Evolutionary conservation across 1,139 yeast species (phyloP).

Genomic region (Geotrichum candidum): DNA sequence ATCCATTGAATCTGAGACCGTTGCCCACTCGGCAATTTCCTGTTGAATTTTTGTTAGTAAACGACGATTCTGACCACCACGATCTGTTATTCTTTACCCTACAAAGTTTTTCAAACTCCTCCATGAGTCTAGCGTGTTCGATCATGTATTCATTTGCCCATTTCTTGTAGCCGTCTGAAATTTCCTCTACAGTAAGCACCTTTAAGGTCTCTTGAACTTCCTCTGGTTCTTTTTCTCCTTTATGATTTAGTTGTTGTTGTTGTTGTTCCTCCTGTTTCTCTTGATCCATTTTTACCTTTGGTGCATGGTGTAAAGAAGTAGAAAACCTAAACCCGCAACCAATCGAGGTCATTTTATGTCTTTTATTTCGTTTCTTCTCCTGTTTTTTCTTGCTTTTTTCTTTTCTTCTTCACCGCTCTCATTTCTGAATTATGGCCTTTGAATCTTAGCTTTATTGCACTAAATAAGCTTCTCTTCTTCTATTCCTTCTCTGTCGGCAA

Average conservation of each 20-base stretch:
- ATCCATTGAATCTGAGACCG: conserved; percentile 18
- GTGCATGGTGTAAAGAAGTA: background rate
- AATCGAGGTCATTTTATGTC: background rate
- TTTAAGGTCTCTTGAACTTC: background rate
- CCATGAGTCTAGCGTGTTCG: conserved; percentile 15
- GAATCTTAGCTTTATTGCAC: conserved; percentile 3
- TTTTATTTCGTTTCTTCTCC: background rate
- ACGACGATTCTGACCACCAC: background rate
- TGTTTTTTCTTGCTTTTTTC: background rate
- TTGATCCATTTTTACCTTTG: background rate
- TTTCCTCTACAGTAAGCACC: conserved; percentile 2
- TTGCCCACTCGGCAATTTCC: conserved; percentile 18
- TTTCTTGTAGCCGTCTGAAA: conserved; percentile 10
- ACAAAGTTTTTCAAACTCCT: conserved; percentile 15
- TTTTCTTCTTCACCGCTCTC: background rate
- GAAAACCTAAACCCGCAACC: background rate
- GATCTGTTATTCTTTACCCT: conserved; percentile 3
- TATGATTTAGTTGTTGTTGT: background rate
- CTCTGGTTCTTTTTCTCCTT: background rate
- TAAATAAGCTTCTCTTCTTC: background rate
- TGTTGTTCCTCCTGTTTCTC: background rate
- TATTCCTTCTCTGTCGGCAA: background rate
- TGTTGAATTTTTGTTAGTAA: background rate
- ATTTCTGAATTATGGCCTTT: conserved; percentile 3
- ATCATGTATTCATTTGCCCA: conserved; percentile 12